phyloP scores from a whole-genome alignment of 2,329 filamentous ascomycete species.

The Stagonosporopsis vannaccii region DNA sequence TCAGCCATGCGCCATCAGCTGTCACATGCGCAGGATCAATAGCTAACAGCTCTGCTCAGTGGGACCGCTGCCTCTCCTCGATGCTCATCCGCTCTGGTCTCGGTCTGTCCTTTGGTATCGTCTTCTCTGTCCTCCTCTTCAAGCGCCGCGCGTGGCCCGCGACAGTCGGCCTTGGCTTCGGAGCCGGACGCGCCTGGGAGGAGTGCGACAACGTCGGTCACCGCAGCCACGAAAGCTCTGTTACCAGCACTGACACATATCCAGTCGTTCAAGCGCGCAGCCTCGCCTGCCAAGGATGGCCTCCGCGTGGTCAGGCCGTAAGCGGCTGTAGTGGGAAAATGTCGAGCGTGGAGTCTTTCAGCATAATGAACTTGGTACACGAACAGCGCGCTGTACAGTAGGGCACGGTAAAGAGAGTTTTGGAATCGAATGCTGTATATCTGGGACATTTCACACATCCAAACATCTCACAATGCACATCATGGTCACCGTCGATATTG shows the following conservation, averaged over 20 bases:
- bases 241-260: neutral
- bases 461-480: neutral
- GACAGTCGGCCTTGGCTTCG: constrained; percentile 93
- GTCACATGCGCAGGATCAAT: constrained; percentile 10
- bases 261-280: constrained; percentile 61
- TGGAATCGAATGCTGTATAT: constrained; percentile 42
- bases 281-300: constrained; percentile 57
- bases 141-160: constrained; percentile 98
- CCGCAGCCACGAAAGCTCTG: neutral
- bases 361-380: constrained; percentile 29
- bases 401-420: constrained; percentile 41
- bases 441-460: constrained; percentile 1
- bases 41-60: constrained; percentile 64
- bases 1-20: constrained; percentile 21
- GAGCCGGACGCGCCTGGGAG: constrained; percentile 95
- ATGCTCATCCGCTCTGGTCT: constrained; percentile 96
- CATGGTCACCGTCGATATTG: neutral
- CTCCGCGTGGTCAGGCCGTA: constrained; percentile 57
- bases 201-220: constrained; percentile 81
- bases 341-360: constrained; percentile 14
- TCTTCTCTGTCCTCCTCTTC: constrained; percentile 98
- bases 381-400: constrained; percentile 47
- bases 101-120: constrained; percentile 94
- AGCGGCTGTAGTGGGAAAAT: constrained; percentile 10
- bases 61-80: constrained; percentile 98